Base-by-base conservation (phyloP, 495 filamentous ascomycete genomes). In the Penicillium antarcticum region DNA sequence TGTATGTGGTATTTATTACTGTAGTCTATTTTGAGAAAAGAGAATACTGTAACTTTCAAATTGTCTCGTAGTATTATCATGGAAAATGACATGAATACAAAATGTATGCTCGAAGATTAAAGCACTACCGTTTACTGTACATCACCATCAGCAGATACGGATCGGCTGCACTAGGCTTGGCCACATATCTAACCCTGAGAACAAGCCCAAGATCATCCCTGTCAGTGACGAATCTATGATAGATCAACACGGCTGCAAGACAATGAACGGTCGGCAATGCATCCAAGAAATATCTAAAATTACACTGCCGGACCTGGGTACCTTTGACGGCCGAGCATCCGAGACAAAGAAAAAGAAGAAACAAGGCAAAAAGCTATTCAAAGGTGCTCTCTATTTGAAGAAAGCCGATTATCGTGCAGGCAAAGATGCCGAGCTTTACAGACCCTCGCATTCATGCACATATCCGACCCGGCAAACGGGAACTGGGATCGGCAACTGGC, bases 201-300 rank as follows among this genome's bases (percentile, higher is more conserved):
- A 42, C 38, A 31, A 17, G 9, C 38, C 33, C n/a, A 24, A 18
- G 56, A 65, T 60, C 56, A 65, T 44, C 62, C 55, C 59, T 65
- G 56, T 60, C 62, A 62, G 51, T 45, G 42, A 53, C 21, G 43
- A 53, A 53, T 57, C 21, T 35, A 49, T 51, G 45, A 52, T 57
- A 23, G 56, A 65, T 65, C 59, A 53, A 50, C 48, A 49, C 34
- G 12, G 37, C 18, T 26, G 21, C 37, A 50, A 23, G 21, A 3
- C 42, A 50, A 59, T 49, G 37, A 14, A 21, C 31, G 56, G 57
- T 62, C 58, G 40, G 42, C 26, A 19, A 34, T 37, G 33, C 18
- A 52, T 53, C 26, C 45, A 48, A 24, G 26, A 44, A 24, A 18
- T 43, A 36, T 26, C 10, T 43, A 26, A 35, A 51, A 46, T 45